phyloP scores from a whole-genome alignment of 2,329 filamentous ascomycete species.

The Neofusicoccum parvum region DNA sequence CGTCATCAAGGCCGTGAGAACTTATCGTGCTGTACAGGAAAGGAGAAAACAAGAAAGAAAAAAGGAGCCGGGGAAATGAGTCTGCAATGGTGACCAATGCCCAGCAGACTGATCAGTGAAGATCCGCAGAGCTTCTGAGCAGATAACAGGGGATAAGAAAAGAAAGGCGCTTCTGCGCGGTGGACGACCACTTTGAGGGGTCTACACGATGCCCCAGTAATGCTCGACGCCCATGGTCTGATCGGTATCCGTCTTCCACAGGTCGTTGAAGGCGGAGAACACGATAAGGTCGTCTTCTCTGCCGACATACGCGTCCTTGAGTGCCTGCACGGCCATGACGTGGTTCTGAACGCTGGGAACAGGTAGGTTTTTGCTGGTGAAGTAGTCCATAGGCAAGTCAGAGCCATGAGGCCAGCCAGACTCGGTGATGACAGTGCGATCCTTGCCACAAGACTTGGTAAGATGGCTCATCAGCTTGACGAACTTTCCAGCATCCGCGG shows the following conservation, averaged over 20 bases:
- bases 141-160: not conserved
- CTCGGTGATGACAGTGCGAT: conserved; percentile 75
- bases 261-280: conserved; percentile 78
- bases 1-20: conserved; percentile 2
- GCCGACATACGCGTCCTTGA: not conserved
- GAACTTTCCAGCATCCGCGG: conserved; percentile 65
- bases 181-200: not conserved
- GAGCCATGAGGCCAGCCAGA: conserved; percentile 81
- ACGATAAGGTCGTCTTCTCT: conserved; percentile 56
- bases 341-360: conserved; percentile 71
- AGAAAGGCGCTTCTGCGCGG: not conserved
- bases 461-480: conserved; percentile 58
- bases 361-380: conserved; percentile 63
- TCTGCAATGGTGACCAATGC: not conserved
- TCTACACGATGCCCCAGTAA: conserved; percentile 67
- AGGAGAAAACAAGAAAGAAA: not conserved
- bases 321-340: conserved; percentile 57
- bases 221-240: conserved; percentile 71
- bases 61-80: not conserved
- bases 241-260: conserved; percentile 70
- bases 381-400: conserved; percentile 23
- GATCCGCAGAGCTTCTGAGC: not conserved
- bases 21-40: not conserved
- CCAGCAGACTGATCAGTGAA: not conserved
- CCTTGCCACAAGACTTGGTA: conserved; percentile 55